Evolutionary conservation across 257 asterid species (phyloP).

Genomic region (Gentiana straminea): DNA sequence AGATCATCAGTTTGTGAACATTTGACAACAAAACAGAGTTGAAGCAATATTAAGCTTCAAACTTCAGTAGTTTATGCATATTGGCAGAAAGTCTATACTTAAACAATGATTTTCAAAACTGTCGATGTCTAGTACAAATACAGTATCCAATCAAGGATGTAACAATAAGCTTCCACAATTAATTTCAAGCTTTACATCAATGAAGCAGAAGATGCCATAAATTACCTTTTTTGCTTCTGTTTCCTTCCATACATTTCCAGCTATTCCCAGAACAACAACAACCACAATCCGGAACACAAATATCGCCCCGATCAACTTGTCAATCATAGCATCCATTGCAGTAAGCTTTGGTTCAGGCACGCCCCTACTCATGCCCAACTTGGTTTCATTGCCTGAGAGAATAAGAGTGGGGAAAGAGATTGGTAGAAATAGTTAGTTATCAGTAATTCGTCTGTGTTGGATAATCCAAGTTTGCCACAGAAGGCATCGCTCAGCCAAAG

Average conservation of each 20-base stretch:
- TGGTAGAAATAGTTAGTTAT: background rate
- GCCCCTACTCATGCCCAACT: slow-evolving; percentile 98
- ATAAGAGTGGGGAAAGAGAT: slow-evolving; percentile 5
- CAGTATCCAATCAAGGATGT: background rate
- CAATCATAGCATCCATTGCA: slow-evolving; percentile 98
- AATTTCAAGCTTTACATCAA: background rate
- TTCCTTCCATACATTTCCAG: slow-evolving; percentile 98
- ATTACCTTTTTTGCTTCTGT: slow-evolving; percentile 89
- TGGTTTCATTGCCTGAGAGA: slow-evolving; percentile 81
- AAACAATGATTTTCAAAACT: too few relatives aligned
- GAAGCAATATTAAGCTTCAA: too few relatives aligned
- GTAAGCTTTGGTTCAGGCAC: slow-evolving; percentile 98
- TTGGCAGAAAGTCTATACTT: too few relatives aligned
- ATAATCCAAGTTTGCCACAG: too few relatives aligned
- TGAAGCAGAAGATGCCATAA: slow-evolving; percentile 9
- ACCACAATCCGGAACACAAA: slow-evolving; percentile 92
- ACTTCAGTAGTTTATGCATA: too few relatives aligned
- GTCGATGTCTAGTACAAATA: background rate
- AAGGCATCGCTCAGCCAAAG: background rate
- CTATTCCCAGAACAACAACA: slow-evolving; percentile 90
- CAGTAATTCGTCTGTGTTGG: too few relatives aligned
- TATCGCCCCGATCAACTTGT: slow-evolving; percentile 98
- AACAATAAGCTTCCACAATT: slow-evolving; percentile 1
- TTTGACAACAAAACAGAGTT: too few relatives aligned
- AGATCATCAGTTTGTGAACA: too few relatives aligned